A percentile compares a stretch with the other conserved stretches of the same genome.
Evolutionary conservation across 2,329 filamentous ascomycete species (phyloP).

Genomic region (Leptographium radiaticola): DNA sequence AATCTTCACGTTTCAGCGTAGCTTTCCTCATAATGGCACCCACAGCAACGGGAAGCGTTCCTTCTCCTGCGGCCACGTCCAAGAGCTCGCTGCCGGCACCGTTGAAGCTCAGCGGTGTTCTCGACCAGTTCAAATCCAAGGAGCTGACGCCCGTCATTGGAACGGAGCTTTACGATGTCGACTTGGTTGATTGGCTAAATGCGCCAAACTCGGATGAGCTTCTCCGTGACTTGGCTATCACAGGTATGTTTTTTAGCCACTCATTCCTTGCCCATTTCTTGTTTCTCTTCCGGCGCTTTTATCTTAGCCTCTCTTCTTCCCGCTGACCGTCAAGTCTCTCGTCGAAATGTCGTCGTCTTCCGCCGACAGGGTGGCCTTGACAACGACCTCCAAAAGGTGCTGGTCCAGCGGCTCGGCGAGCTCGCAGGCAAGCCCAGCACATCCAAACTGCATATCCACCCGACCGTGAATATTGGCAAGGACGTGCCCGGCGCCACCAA

Average conservation of each 20-base stretch:
- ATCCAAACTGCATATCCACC: constrained; percentile 41
- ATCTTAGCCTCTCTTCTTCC: neutral
- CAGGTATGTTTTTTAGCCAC: constrained; percentile 25
- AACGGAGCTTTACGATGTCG: constrained; percentile 35
- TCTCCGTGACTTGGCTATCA: constrained; percentile 47
- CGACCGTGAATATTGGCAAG: constrained; percentile 14
- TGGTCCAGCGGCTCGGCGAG: constrained; percentile 10
- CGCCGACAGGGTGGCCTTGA: constrained; percentile 27
- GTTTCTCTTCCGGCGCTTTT: no score
- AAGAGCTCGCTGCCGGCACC: constrained; percentile 6
- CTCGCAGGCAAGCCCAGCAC: constrained; percentile 24
- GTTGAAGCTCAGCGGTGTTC: constrained; percentile 18
- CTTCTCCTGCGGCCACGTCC: neutral
- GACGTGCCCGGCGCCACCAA: constrained; percentile 1
- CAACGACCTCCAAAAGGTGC: constrained; percentile 8
- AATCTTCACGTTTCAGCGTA: neutral
- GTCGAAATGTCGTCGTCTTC: constrained; percentile 36
- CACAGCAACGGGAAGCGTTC: neutral
- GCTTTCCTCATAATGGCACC: neutral
- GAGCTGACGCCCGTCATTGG: constrained; percentile 43
- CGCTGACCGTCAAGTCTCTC: constrained; percentile 22
- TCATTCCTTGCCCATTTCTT: neutral
- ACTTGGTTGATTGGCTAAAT: constrained; percentile 40
- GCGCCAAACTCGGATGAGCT: constrained; percentile 40
- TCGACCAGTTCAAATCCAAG: constrained; percentile 30